These are phyloP conservation scores for Colletotrichum magnum DNA, from an alignment of 2,329 filamentous ascomycete genomes.

Conservation along the genomic window DNA sequence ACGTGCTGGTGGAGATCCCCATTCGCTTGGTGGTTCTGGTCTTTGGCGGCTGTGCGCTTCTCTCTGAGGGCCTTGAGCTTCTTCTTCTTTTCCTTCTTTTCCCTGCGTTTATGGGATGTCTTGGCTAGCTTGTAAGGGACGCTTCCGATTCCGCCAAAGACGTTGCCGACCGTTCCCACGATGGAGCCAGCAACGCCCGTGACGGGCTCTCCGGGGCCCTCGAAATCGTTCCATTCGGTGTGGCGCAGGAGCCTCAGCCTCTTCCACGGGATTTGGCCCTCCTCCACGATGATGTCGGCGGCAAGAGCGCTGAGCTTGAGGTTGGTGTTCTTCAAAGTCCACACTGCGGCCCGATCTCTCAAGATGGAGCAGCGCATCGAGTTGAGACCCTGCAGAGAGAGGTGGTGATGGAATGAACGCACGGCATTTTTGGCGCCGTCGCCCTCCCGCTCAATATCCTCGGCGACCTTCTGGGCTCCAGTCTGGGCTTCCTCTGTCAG, in stretches of 20 bases:
- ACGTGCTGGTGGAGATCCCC: slow-evolving; percentile 39
- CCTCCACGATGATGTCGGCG: slow-evolving; percentile 74
- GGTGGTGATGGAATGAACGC: slow-evolving; percentile 73
- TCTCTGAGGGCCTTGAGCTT: slow-evolving; percentile 53
- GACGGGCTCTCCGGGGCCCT: slow-evolving; percentile 80
- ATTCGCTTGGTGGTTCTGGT: slow-evolving; percentile 16
- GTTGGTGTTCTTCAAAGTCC: slow-evolving; percentile 74
- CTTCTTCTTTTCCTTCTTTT: slow-evolving; percentile 65
- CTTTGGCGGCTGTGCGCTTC: slow-evolving; percentile 39
- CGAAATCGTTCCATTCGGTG: slow-evolving; percentile 83
- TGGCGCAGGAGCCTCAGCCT: slow-evolving; percentile 75
- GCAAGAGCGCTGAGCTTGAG: slow-evolving; percentile 74
- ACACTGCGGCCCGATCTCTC: slow-evolving; percentile 73
- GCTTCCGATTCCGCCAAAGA: slow-evolving; percentile 74
- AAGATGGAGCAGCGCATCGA: slow-evolving; percentile 78
- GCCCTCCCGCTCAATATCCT: slow-evolving; percentile 72
- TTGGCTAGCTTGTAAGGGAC: slow-evolving; percentile 74
- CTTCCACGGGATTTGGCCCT: slow-evolving; percentile 74
- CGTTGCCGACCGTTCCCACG: slow-evolving; percentile 69
- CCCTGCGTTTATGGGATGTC: slow-evolving; percentile 67
- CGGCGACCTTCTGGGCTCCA: slow-evolving; percentile 72
- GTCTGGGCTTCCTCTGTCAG: slow-evolving; percentile 71
- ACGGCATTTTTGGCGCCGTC: slow-evolving; percentile 81
- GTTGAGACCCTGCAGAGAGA: slow-evolving; percentile 65
- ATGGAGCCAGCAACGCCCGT: slow-evolving; percentile 76